phyloP scores from a whole-genome alignment of 225 moss, liverwort and hornwort species.

The Rhytidiadelphus loreus region DNA sequence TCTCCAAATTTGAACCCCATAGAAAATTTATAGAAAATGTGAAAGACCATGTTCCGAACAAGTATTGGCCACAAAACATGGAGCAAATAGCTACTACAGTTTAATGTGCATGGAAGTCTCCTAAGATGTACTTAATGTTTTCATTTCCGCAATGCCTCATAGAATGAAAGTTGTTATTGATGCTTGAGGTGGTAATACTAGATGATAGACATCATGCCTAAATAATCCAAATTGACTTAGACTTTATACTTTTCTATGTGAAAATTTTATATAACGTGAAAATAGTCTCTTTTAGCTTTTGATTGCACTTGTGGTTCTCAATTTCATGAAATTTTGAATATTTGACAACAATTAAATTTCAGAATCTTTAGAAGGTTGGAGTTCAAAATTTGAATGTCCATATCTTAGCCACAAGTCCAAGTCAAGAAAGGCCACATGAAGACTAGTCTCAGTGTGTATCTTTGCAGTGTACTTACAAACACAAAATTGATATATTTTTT shows the following conservation, averaged over 20 bases:
- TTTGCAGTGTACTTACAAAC: not conserved
- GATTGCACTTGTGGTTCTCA: not conserved
- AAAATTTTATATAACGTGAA: not conserved
- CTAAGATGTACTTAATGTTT: not conserved
- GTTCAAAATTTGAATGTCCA: not conserved
- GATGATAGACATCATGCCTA: not conserved
- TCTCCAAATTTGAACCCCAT: not conserved
- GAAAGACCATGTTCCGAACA: rapidly evolving
- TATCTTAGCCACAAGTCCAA: not conserved
- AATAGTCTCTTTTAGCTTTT: not conserved
- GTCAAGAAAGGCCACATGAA: not conserved
- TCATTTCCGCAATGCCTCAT: not conserved
- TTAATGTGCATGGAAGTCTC: not conserved
- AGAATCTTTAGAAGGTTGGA: not conserved
- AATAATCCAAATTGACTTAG: not conserved
- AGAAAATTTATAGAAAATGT: not conserved
- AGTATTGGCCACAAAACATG: too few relatives aligned
- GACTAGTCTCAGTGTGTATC: not conserved
- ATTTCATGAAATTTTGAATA: not conserved
- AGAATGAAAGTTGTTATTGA: not conserved
- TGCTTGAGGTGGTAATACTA: not conserved
- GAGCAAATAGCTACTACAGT: not conserved
- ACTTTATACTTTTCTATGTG: not conserved
- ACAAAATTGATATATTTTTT: not conserved
- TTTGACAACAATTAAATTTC: not conserved